phyloP scores from a whole-genome alignment of 1,284 basidiomycete genomes.

The Marasmius oreades region DNA sequence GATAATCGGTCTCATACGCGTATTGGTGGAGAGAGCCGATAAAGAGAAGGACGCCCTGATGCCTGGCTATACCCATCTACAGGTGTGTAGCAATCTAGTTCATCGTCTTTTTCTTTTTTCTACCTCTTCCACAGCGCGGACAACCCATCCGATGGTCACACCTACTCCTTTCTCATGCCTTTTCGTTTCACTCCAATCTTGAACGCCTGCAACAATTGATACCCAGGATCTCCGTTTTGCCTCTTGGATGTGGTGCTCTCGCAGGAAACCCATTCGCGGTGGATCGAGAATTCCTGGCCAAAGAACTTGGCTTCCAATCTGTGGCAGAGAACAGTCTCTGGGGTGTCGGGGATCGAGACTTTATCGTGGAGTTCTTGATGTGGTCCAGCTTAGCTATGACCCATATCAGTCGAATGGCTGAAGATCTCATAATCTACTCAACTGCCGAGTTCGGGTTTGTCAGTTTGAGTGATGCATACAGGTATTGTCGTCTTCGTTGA shows the following conservation, averaged over 20 bases:
- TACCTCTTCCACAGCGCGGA: constrained; percentile 59
- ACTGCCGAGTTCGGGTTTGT: constrained; percentile 97
- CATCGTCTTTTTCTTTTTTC: constrained; percentile 8
- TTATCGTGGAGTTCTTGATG: constrained; percentile 96
- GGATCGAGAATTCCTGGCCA: constrained; percentile 85
- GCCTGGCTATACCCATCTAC: constrained; percentile 96
- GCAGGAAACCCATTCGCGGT: constrained; percentile 95
- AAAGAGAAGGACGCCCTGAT: constrained; percentile 89
- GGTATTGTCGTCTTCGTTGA: constrained; percentile 41
- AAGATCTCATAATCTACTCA: constrained; percentile 96
- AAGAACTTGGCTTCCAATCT: constrained; percentile 81
- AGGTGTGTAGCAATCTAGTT: constrained; percentile 47
- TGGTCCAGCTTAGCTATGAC: constrained; percentile 92
- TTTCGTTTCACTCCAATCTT: constrained; percentile 87
- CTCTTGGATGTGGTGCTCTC: constrained; percentile 91
- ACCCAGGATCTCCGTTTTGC: constrained; percentile 88
- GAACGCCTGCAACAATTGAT: constrained; percentile 83
- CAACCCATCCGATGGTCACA: constrained; percentile 99
- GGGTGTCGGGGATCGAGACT: constrained; percentile 96
- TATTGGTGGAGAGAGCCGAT: constrained; percentile 89
- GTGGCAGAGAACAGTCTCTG: constrained; percentile 93
- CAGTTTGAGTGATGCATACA: constrained; percentile 93
- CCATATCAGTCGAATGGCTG: constrained; percentile 92
- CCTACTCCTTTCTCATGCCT: constrained; percentile 91
- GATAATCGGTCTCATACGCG: constrained; percentile 77